Evolutionary conservation across 2,329 filamentous ascomycete species (phyloP), one percentile per base, ranked within the genome.

Genomic region (Arthrobotrys megalospora): DNA sequence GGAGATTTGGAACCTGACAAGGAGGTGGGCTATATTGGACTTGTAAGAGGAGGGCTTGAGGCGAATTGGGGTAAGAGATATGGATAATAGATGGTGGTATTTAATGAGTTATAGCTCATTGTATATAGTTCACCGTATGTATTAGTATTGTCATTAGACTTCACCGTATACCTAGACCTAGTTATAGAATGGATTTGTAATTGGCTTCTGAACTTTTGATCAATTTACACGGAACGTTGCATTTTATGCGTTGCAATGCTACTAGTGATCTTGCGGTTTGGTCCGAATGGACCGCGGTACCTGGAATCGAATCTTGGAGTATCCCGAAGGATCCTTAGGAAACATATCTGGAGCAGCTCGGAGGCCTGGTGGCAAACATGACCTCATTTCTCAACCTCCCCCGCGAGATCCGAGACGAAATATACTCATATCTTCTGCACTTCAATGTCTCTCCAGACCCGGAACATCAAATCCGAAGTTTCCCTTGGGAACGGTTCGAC

Each of bases 11-110:
- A 77, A 24, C 73, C 66, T 16, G 43, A 41, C 6, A 60, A 53
- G 21, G 66, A 65, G 19, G 73, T 77, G 8, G 73, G 73, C 7
- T 77, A 77, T 67, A 77, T 77, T 12, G 73, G 73, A 10, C 67
- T 77, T 28, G 73, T 77, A 6, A 77, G 67, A n/a, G 60, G 50
- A 8, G 45, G 60, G 1, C 43, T 24, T 10, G 65, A 77, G 10
- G 73, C 67, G 8, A 38, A 53, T 21, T 71, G 60, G 60, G 62
- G 70, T 19, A 77, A 77, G 41, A 28, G 60, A n/a, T 77, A 71
- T 55, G 73, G 73, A 24, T 77, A 63, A 67, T 21, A 4, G n/a
- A 12, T 0, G 8, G 21, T n/a, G 1, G 21, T 8, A 6, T 14
- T 36, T 32, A 10, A 43, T 58, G 24, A 34, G 55, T 34, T 50